phyloP scores from a whole-genome alignment of 2,329 filamentous ascomycete genomes.

The Zarea fungicola region DNA sequence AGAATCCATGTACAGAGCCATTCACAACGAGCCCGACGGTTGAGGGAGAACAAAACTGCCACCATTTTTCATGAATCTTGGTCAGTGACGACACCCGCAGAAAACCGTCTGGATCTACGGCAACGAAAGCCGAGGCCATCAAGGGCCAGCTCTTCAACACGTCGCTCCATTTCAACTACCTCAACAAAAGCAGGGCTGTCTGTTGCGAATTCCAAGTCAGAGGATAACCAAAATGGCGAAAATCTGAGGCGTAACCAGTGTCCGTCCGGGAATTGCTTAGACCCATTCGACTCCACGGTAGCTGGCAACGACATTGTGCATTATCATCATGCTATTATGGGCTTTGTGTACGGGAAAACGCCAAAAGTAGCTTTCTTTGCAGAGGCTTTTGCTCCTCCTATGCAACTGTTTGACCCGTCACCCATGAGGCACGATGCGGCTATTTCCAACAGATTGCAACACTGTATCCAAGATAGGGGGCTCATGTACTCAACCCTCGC shows the following conservation, averaged over 20 bases:
- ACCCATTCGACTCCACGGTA: constrained; percentile 14
- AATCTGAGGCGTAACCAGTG: not conserved
- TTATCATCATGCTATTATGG: constrained; percentile 5
- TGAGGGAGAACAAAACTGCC: not conserved
- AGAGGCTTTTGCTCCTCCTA: constrained; percentile 14
- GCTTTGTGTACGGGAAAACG: constrained; percentile 6
- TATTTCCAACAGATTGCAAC: constrained; percentile 4
- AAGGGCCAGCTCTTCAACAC: not conserved
- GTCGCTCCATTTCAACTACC: too few relatives aligned
- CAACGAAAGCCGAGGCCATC: not conserved
- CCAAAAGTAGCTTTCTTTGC: constrained; percentile 13
- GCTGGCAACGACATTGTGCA: constrained; percentile 10
- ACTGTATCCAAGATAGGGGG: constrained; percentile 13
- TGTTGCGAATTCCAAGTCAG: not conserved
- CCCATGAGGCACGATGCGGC: constrained; percentile 9
- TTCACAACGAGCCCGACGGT: not conserved
- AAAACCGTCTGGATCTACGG: too few relatives aligned
- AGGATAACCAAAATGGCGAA: not conserved
- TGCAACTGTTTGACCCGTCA: not conserved
- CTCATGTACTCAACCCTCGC: constrained; percentile 17
- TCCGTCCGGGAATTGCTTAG: constrained; percentile 4
- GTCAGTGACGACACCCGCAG: not conserved
- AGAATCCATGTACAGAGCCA: not conserved
- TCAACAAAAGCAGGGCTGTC: not conserved
- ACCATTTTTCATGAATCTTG: not conserved